Base-by-base conservation (phyloP, 83 land plant species). In the Diphasiastrum complanatum region DNA sequence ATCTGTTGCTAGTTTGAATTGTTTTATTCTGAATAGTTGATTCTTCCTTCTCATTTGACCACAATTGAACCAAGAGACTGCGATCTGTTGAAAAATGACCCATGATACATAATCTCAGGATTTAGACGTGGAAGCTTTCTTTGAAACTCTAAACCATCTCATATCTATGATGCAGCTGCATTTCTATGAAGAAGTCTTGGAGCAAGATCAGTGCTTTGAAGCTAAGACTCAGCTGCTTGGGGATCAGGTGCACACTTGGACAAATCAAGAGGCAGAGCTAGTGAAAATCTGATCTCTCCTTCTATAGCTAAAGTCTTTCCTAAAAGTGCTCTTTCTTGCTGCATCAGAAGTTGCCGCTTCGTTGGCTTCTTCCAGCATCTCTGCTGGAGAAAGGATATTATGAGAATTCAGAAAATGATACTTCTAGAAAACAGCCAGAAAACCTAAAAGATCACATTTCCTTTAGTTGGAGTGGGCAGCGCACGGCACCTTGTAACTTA, bases 401-500 rank as follows among this genome's bases (percentile, higher is more conserved):
- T 45, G 32, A 55, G n/a, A n/a, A n/a, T n/a, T n/a, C n/a, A n/a
- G 19, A 47, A 38, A 33, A 23, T 33, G 24, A 16, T 62, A 26
- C 14, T 52, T 3, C 6, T 51, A 37, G 35, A 60, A 16, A 61
- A 53, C 26, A 33, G 14, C 10, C 25, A 36, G 40, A 50, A 52
- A 46, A 50, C 59, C 0, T 48, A 45, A 26, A 31, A 22, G 25
- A 24, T 27, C 0, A 27, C 11, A 24, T 35, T 11, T 31, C 35
- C 20, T 55, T 26, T 56, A 91, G 85, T 61, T 87, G 95, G 95
- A 82, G 90, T 76, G 95, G 97, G 58, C 64, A 69, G 41, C 85
- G 95, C 34, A 87, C 70, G 70, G 59, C 62, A 2, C 93, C 97
- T 5, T 62, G 89, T 5, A 79, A 82, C 59, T 35, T 82, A 36